Conservation (phyloP, 2,329 filamentous ascomycete genomes). For the Pyricularia grisea region DNA sequence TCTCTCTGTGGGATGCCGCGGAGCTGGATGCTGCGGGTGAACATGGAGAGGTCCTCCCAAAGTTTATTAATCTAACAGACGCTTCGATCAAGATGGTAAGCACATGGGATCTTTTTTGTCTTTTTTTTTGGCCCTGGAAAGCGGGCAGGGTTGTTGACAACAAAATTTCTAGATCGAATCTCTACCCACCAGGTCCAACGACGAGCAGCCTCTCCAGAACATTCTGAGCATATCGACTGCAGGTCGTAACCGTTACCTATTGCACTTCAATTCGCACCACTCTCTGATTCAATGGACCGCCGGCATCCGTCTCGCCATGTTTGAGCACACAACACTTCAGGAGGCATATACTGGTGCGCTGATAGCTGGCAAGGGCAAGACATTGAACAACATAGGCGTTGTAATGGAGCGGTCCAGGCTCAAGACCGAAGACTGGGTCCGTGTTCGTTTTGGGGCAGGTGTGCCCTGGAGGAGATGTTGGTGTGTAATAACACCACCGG, state of each 20-base stretch:
- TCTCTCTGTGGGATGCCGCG: slow-evolving; percentile 92
- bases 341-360: slow-evolving; percentile 95
- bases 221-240: slow-evolving; percentile 94
- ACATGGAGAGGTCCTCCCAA: slow-evolving; percentile 45
- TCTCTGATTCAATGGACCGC: slow-evolving; percentile 94
- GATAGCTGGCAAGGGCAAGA: slow-evolving; percentile 88
- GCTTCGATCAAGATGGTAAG: slow-evolving; percentile 95
- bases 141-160: neutral
- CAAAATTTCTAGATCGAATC: slow-evolving; percentile 61
- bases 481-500: slow-evolving; percentile 87
- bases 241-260: slow-evolving; percentile 85
- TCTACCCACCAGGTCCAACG: slow-evolving; percentile 68
- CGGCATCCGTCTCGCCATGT: slow-evolving; percentile 87
- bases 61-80: slow-evolving; percentile 92
- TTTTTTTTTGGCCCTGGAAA: neutral
- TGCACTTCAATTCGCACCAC: slow-evolving; percentile 93
- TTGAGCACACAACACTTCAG: slow-evolving; percentile 83
- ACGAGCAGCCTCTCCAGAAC: slow-evolving; percentile 79
- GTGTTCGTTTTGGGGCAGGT: slow-evolving; percentile 89
- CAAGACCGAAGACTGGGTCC: slow-evolving; percentile 83
- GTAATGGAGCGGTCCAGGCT: slow-evolving; percentile 77
- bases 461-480: slow-evolving; percentile 95
- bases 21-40: slow-evolving; percentile 82
- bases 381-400: slow-evolving; percentile 77
- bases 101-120: too few species aligned